A percentile compares a stretch with the other conserved stretches of the same genome.
These are phyloP conservation scores for Trichocladium antarcticum DNA, from an alignment of 495 filamentous ascomycete species.

Conservation along the genomic window DNA sequence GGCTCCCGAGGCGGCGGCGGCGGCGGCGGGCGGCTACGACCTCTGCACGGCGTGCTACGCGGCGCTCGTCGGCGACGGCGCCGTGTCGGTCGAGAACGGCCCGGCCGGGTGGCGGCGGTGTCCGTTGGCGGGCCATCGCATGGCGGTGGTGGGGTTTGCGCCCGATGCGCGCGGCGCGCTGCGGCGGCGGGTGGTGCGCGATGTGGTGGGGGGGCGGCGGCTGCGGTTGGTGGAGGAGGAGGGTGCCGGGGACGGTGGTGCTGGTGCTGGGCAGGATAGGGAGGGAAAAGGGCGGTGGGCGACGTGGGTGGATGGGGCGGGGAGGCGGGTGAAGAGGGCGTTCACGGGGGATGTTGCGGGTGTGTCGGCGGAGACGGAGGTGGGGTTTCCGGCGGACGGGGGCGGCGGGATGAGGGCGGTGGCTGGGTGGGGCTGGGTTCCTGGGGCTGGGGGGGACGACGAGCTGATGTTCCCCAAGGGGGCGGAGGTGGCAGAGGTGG, in stretches of 20 bases:
- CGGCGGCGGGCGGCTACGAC: slow-evolving; percentile 52
- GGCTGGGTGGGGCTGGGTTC: slow-evolving; percentile 66
- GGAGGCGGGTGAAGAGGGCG: slow-evolving; percentile 19
- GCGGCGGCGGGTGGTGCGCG: slow-evolving; percentile 31
- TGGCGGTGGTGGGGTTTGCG: slow-evolving; percentile 67
- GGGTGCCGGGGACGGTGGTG: slow-evolving; percentile 22
- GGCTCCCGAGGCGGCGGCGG: not conserved
- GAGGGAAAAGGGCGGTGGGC: not conserved
- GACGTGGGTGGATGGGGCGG: slow-evolving; percentile 10
- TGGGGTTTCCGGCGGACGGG: slow-evolving; percentile 57
- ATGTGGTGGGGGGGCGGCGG: slow-evolving; percentile 58
- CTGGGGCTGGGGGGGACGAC: slow-evolving; percentile 46
- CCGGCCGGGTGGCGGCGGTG: slow-evolving; percentile 72
- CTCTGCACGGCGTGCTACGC: slow-evolving; percentile 69
- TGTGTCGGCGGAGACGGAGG: not conserved
- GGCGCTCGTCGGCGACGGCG: slow-evolving; percentile 46
- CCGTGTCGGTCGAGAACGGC: slow-evolving; percentile 63
- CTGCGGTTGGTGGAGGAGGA: slow-evolving; percentile 36
- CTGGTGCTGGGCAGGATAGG: slow-evolving; percentile 12
- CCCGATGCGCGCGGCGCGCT: slow-evolving; percentile 46
- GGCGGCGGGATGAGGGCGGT: slow-evolving; percentile 50
- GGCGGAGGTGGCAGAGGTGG: slow-evolving; percentile 67
- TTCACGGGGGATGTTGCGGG: slow-evolving; percentile 20
- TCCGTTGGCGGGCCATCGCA: slow-evolving; percentile 57
- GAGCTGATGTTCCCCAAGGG: slow-evolving; percentile 75